Evolutionary conservation across 2,329 filamentous ascomycete species (phyloP), one percentile per base, ranked within the genome.

Genomic region (Tricladium varicosporioides): DNA sequence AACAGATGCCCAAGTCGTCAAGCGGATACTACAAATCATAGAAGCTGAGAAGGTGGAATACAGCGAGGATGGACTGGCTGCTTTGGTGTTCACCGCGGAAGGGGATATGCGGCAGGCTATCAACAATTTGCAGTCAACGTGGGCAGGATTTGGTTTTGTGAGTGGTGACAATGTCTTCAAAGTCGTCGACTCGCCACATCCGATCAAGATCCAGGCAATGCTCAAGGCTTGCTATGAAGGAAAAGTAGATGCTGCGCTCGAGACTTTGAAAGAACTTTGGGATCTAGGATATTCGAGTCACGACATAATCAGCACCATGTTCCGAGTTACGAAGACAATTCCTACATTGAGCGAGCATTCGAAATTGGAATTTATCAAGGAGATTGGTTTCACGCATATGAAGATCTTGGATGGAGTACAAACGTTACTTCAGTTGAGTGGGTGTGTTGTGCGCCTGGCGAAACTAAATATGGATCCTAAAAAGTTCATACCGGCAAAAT

Each of bases 321-420:
- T 99, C 80, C 87, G 88, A 69, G 94, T 99, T 59, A 97, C 94
- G 47, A 99, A 97, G 79, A 95, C 92, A 1, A 92, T 97, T 58
- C 89, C 91, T 1, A 91, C 88, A 1, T 77, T 99, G 56, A 94
- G 91, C 64, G 94, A 99, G 75, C 92, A 97, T 73, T 86, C 92
- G 14, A 97, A 97, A 77, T 79, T 99, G 60, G 93, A 97, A 71
- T 99, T 97, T 67, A 96, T 97, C 76, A 93, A 92, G 76, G 94
- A 97, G 76, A 99, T 99, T 73, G 94, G 94, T 53, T 97, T 97
- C 74, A 96, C 94, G 2, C 94, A 99, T 71, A 99, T 99, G 94
- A 92, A 95, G 73, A 93, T 99, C 55, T 78, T 99, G n/a, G 94
- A 99, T 71, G 94, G 94, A 31, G 91, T 99, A 19, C 93, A 97